Base-by-base conservation (phyloP, 2,329 filamentous ascomycete species). In the Xylariaceae sp. region DNA sequence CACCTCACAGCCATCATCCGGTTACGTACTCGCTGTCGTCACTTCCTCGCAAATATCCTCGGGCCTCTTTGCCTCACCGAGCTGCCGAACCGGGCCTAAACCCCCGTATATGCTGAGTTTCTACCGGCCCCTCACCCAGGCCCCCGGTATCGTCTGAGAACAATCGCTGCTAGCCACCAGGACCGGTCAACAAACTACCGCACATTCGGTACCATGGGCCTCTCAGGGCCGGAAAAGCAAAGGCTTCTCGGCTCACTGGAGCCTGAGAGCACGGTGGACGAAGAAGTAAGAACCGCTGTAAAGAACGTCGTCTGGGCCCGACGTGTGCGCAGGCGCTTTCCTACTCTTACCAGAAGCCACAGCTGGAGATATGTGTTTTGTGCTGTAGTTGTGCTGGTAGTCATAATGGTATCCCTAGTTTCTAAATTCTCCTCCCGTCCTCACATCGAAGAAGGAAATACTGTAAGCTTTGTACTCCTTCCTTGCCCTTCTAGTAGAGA, bases 201-300 rank as follows among this genome's bases (percentile, higher is more conserved):
- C 60, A 81, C 79, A 6, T 79, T 82, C 66, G 60, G 68, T 1
- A 68, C 61, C 34, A 82, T 82, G 79, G 78, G 76, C 4, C 63
- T 68, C 9, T 66, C 71, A 1, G 73, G 75, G 45, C 52, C 69
- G n/a, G 80, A 83, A 65, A 70, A 72, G 17, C 74, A 76, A 51
- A 71, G 73, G 58, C 69, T 82, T 2, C 71, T 82, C 57, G 68
- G 71, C 35, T 66, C 71, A 49, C 5, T 30, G 23, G 72, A 72
- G 4, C 79, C 78, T 5, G 73, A 82, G 74, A 81, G 77, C 60
- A 80, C 81, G 75, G 73, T 76, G 23, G 23, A 30, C 23, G 23
- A 30, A 30, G 23, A 30, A 30, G 23, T 30, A 30, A 30, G 23
- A 30, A 30, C 23, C 23, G 23, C 23, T 30, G 23, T 30, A 30